Percentiles rank a stretch among this genome's conserved stretches.
phyloP scores from a whole-genome alignment of 768 basidiomycete genomes.

The Mycena vulgaris region DNA sequence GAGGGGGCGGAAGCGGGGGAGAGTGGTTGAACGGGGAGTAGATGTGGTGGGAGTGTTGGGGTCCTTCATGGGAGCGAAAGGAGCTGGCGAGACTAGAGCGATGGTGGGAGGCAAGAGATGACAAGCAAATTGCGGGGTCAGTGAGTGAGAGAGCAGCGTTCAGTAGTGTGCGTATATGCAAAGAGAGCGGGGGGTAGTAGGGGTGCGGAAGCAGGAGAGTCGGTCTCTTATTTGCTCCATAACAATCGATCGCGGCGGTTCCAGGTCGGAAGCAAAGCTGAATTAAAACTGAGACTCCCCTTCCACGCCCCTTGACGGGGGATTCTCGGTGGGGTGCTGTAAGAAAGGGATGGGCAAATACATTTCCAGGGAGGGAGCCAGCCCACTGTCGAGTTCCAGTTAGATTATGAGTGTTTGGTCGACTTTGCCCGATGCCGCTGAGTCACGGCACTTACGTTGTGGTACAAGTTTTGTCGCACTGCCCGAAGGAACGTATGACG shows the following conservation, averaged over 20 bases:
- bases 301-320: neutral
- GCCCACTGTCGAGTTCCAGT: too few relatives aligned
- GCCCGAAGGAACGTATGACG: too few relatives aligned
- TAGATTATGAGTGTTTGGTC: too few relatives aligned
- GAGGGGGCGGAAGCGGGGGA: slow-evolving; percentile 34
- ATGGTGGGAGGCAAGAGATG: neutral
- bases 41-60: neutral
- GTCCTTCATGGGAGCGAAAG: slow-evolving; percentile 30
- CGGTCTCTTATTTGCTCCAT: slow-evolving; percentile 30
- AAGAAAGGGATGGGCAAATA: too few relatives aligned
- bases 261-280: slow-evolving; percentile 19
- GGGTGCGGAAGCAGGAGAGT: slow-evolving; percentile 3
- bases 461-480: too few relatives aligned
- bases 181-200: neutral
- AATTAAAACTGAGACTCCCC: slow-evolving; percentile 16
- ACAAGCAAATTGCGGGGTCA: neutral
- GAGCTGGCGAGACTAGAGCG: slow-evolving; percentile 4
- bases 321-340: too few relatives aligned
- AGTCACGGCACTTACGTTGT: too few relatives aligned
- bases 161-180: neutral
- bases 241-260: slow-evolving; percentile 23
- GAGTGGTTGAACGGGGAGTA: slow-evolving; percentile 21
- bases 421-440: too few relatives aligned
- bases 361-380: too few relatives aligned
- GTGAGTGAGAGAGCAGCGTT: slow-evolving; percentile 5